Conservation (phyloP, 768 basidiomycete genomes). For the Hemileccinum impolitum region DNA sequence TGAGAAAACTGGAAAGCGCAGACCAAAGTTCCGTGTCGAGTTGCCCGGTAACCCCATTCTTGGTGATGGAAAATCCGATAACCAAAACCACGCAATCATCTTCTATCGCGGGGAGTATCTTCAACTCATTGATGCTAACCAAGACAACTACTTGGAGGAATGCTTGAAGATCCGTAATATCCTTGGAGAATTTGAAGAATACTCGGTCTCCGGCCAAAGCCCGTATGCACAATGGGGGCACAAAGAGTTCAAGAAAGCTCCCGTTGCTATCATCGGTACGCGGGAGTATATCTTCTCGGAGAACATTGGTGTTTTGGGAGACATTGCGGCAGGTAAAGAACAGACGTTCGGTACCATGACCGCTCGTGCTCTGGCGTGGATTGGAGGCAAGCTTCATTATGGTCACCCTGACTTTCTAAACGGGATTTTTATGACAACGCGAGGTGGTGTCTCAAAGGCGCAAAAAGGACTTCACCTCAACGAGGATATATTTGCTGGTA, state of each 20-base stretch:
- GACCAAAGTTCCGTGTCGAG: slow-evolving; percentile 97
- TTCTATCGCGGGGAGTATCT: slow-evolving; percentile 99
- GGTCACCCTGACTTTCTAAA: slow-evolving; percentile 99
- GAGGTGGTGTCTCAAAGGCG: slow-evolving; percentile 98
- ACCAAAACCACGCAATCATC: slow-evolving; percentile 98
- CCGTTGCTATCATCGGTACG: slow-evolving; percentile 97
- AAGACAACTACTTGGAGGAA: slow-evolving; percentile 99
- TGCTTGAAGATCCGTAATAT: slow-evolving; percentile 98
- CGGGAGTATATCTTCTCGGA: slow-evolving; percentile 99
- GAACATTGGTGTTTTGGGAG: slow-evolving; percentile 98
- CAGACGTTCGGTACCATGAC: slow-evolving; percentile 99
- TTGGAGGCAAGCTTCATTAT: slow-evolving; percentile 97
- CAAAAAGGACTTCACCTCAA: slow-evolving; percentile 98
- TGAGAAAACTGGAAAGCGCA: slow-evolving; percentile 80
- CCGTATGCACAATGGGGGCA: slow-evolving; percentile 97
- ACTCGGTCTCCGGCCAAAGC: slow-evolving; percentile 83
- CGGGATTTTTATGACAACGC: slow-evolving; percentile 96
- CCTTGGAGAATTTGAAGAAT: slow-evolving; percentile 96
- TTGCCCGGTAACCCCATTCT: slow-evolving; percentile 98
- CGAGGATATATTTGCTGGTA: slow-evolving; percentile 99
- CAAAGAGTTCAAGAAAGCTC: slow-evolving; percentile 85
- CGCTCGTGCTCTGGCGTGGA: slow-evolving; percentile 92
- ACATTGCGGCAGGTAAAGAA: slow-evolving; percentile 99
- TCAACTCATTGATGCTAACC: slow-evolving; percentile 99
- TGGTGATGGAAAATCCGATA: slow-evolving; percentile 98